A percentile compares a stretch with the other conserved stretches of the same genome.
These are phyloP conservation scores for Glutinoglossum americanum DNA, from an alignment of 495 filamentous ascomycete species.

Conservation along the genomic window DNA sequence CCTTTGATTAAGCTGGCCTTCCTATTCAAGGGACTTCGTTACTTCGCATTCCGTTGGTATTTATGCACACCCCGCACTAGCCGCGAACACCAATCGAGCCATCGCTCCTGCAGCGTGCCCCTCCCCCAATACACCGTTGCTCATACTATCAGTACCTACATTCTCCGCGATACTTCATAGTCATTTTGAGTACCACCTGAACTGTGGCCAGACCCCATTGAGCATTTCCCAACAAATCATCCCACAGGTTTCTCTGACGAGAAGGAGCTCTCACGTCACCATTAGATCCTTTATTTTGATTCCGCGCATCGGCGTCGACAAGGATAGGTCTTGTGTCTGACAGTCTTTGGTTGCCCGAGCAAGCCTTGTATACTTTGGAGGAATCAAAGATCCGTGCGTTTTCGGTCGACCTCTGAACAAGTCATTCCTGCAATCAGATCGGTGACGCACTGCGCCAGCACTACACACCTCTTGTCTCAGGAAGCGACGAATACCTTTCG, in stretches of 20 bases:
- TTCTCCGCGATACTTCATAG: neutral
- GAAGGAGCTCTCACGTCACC: neutral
- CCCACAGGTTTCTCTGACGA: neutral
- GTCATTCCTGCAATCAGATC: neutral
- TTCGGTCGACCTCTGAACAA: neutral
- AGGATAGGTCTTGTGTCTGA: neutral
- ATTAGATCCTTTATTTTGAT: neutral
- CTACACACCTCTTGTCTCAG: neutral
- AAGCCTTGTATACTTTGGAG: neutral
- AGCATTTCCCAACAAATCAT: neutral
- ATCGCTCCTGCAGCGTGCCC: neutral
- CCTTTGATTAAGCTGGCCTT: too few species aligned
- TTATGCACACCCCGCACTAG: constrained; percentile 1
- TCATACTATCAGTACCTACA: neutral
- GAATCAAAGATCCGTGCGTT: neutral
- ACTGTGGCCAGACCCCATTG: neutral
- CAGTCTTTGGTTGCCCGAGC: neutral
- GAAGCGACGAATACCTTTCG: neutral
- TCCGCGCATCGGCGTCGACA: neutral
- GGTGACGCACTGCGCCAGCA: neutral
- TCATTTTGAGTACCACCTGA: neutral
- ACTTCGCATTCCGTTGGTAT: neutral
- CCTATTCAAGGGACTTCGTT: neutral
- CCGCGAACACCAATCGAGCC: neutral
- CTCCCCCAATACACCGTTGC: neutral